Evolutionary conservation across 2,329 filamentous ascomycete genomes (phyloP).

Genomic region (Exserohilum rostratum): DNA sequence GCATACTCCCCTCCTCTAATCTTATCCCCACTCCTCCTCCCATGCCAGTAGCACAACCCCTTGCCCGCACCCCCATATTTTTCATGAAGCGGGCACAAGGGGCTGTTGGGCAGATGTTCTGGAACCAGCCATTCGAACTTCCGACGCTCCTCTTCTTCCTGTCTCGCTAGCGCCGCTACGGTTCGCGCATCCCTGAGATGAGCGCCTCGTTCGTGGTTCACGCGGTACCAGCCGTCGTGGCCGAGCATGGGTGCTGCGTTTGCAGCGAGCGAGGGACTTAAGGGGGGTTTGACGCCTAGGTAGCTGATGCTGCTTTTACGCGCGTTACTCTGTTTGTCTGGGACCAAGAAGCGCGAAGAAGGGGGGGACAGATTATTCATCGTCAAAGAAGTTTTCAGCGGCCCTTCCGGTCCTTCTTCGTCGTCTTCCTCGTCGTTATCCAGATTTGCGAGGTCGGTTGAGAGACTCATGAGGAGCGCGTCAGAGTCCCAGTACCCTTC

Average conservation of each 20-base stretch:
- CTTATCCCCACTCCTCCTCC: constrained; percentile 36
- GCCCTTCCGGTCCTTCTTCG: constrained; percentile 35
- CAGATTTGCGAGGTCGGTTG: constrained; percentile 16
- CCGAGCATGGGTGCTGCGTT: constrained; percentile 3
- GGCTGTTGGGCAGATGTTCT: constrained; percentile 53
- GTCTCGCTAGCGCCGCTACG: constrained; percentile 11
- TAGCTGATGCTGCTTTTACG: constrained; percentile 6
- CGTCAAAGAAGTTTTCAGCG: too few species aligned
- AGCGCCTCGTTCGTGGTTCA: constrained; percentile 9
- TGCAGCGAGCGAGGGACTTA: background rate
- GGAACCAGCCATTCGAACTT: constrained; percentile 51
- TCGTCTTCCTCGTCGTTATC: constrained; percentile 12
- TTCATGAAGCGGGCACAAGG: constrained; percentile 51
- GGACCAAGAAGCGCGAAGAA: too few species aligned
- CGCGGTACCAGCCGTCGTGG: constrained; percentile 23
- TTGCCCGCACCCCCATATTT: constrained; percentile 48
- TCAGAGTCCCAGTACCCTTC: constrained; percentile 46
- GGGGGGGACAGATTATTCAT: too few species aligned
- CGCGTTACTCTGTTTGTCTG: constrained; percentile 3
- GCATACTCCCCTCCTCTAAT: constrained; percentile 12
- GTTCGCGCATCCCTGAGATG: constrained; percentile 7
- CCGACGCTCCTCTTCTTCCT: constrained; percentile 33
- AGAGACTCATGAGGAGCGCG: constrained; percentile 43
- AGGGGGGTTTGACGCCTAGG: constrained; percentile 12
- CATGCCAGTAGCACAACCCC: constrained; percentile 53